A percentile compares a stretch with the other conserved stretches of the same genome.
Evolutionary conservation across 2,329 filamentous ascomycete species (phyloP).

Genomic region (Neurospora crassa): DNA sequence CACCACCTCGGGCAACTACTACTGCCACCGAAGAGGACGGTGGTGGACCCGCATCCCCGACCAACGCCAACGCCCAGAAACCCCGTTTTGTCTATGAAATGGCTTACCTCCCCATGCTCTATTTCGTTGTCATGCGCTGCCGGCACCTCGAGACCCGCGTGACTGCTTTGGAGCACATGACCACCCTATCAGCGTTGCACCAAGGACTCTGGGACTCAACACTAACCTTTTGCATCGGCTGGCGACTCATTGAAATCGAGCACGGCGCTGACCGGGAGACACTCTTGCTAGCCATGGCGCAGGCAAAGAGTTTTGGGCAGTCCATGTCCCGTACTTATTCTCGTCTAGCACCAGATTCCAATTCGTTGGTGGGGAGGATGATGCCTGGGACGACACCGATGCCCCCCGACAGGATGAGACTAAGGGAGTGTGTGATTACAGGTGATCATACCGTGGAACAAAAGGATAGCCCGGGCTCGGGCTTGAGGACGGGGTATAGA

Average conservation of each 20-base stretch:
- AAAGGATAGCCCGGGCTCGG: neutral
- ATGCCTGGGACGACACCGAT: neutral
- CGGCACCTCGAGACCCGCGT: slow-evolving; percentile 27
- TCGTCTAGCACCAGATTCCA: neutral
- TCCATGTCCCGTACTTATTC: neutral
- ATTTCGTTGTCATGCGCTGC: slow-evolving; percentile 29
- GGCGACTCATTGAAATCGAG: slow-evolving; percentile 29
- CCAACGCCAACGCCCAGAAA: neutral
- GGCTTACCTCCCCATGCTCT: slow-evolving; percentile 29
- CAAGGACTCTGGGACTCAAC: slow-evolving; percentile 30
- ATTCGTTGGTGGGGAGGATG: neutral
- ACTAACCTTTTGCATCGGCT: slow-evolving; percentile 23
- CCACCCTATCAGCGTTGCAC: slow-evolving; percentile 19
- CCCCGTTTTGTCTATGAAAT: slow-evolving; percentile 32
- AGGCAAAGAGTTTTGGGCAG: slow-evolving; percentile 4
- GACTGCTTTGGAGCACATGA: slow-evolving; percentile 24
- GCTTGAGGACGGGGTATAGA: neutral
- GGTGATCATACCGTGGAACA: neutral
- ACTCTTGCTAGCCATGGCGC: neutral
- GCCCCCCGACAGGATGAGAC: slow-evolving; percentile 1
- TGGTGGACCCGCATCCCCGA: neutral
- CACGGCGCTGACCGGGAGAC: slow-evolving; percentile 23
- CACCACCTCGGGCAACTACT: neutral
- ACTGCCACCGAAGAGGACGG: slow-evolving; percentile 7
- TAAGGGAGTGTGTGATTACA: neutral